Evolutionary conservation across 306 rosid species (phyloP).

Genomic region (Delonix regia): DNA sequence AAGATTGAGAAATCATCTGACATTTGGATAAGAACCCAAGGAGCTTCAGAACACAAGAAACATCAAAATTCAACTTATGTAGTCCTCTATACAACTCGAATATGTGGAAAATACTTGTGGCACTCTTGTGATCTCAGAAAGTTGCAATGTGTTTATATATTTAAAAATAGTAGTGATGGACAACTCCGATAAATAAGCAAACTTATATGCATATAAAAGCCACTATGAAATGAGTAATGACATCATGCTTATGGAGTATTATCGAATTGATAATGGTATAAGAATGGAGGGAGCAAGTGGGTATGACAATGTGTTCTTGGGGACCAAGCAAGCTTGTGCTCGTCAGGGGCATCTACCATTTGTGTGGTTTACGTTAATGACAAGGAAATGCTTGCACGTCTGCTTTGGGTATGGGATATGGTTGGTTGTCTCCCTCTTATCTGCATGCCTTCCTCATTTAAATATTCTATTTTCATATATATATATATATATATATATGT

Average conservation of each 20-base stretch:
- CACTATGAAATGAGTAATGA: neutral
- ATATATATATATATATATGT: no score
- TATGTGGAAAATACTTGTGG: neutral
- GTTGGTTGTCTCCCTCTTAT: neutral
- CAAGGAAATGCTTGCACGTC: conserved; percentile 5
- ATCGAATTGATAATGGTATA: neutral
- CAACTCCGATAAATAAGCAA: neutral
- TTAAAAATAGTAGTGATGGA: neutral
- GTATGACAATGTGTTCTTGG: neutral
- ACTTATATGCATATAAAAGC: neutral
- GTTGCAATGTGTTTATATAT: neutral
- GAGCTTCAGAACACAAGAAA: neutral
- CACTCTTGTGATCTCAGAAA: neutral
- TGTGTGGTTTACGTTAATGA: neutral
- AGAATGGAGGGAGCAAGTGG: conserved; percentile 1
- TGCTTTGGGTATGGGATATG: neutral
- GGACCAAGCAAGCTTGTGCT: neutral
- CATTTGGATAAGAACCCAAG: neutral
- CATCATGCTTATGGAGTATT: neutral
- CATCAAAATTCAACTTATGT: neutral
- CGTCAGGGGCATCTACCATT: neutral
- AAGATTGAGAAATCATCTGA: neutral
- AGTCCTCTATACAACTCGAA: neutral
- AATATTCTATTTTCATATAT: no score
- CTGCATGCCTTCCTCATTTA: neutral